Percentiles rank a stretch among this genome's conserved stretches.
Conservation (phyloP, 2,329 filamentous ascomycete genomes). For the Monilinia fructicola region DNA sequence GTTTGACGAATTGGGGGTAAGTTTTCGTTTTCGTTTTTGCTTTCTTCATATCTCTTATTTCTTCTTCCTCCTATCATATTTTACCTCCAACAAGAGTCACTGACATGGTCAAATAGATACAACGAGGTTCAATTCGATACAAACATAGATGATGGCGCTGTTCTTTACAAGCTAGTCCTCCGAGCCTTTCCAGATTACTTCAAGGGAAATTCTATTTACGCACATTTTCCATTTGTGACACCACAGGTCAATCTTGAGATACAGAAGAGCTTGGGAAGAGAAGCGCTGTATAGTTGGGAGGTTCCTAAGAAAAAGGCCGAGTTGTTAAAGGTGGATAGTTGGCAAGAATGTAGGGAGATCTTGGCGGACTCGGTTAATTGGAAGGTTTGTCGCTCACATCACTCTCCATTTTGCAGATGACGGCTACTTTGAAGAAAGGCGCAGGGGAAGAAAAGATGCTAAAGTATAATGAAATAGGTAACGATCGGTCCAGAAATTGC, state of each 20-base stretch:
- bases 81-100: neutral
- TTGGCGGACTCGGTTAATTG: conserved; percentile 30
- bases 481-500: conserved; percentile 5
- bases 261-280: conserved; percentile 56
- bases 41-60: conserved; percentile 31
- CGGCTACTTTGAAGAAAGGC: neutral
- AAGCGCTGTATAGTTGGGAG: conserved; percentile 33
- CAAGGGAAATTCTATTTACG: conserved; percentile 72
- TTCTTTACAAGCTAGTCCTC: conserved; percentile 79
- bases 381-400: conserved; percentile 4
- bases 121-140: conserved; percentile 14
- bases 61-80: neutral
- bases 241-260: conserved; percentile 71
- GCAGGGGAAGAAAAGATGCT: neutral
- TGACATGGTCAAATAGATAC: conserved; percentile 9
- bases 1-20: conserved; percentile 80
- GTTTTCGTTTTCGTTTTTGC: conserved; percentile 43
- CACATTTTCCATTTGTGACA: conserved; percentile 59
- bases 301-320: conserved; percentile 30
- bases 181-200: conserved; percentile 78
- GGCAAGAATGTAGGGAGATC: conserved; percentile 12
- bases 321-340: neutral
- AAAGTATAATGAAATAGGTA: neutral
- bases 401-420: neutral
- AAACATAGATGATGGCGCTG: conserved; percentile 71